Conservation (phyloP, 352 stramenopile species). For the Globisporangium abappressorium region DNA sequence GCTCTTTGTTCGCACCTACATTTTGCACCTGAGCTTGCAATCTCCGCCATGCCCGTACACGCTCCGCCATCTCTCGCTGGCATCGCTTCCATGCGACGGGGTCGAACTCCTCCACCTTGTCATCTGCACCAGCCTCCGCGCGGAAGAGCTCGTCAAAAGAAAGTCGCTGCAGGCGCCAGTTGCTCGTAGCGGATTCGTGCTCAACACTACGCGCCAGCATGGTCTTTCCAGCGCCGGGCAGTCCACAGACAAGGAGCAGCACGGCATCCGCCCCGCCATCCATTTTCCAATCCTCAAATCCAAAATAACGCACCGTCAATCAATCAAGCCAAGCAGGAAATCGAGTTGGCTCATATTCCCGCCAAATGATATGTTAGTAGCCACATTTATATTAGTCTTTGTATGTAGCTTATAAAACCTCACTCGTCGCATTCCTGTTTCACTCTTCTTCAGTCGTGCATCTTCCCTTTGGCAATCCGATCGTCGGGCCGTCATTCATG, state of each 20-base stretch:
- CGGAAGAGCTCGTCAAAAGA: conserved; percentile 64
- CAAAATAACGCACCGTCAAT: not conserved
- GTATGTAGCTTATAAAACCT: not conserved
- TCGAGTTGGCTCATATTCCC: too few species aligned
- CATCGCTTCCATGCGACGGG: conserved; percentile 48
- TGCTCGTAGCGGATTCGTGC: not conserved
- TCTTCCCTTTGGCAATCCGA: not conserved
- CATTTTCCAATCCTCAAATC: not conserved
- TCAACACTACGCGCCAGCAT: conserved; percentile 29
- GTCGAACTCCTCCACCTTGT: conserved; percentile 29
- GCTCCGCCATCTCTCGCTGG: conserved; percentile 43
- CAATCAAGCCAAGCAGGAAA: too few species aligned
- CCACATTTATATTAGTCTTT: not conserved
- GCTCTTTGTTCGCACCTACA: not conserved
- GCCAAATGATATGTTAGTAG: conserved; percentile 5
- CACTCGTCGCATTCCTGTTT: not conserved
- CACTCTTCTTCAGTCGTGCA: not conserved
- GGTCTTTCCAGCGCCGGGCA: conserved; percentile 71
- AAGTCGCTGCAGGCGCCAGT: conserved; percentile 29
- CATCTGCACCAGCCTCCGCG: not conserved
- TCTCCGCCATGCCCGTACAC: conserved; percentile 19
- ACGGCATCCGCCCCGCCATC: conserved; percentile 4
- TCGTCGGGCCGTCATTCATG: not conserved
- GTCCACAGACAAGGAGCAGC: conserved; percentile 58
- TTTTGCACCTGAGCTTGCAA: conserved; percentile 14